phyloP scores from a whole-genome alignment of 129 eudicot genomes.

The Chrysanthemum lavandulifolium region DNA sequence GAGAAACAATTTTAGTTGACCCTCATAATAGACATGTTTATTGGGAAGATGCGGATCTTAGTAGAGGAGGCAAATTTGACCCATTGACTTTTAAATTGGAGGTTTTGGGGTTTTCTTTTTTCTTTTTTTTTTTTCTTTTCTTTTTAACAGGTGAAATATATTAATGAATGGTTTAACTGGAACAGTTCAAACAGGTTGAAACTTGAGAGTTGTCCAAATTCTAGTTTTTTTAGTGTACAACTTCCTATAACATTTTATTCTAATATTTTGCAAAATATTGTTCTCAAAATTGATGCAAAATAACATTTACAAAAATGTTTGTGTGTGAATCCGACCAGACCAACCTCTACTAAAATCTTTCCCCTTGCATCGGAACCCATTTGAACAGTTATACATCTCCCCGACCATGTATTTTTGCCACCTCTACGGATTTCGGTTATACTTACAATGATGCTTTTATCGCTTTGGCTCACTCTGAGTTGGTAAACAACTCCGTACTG shows the following conservation, averaged over 20 bases:
- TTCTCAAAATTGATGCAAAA: neutral
- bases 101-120: neutral
- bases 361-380: neutral
- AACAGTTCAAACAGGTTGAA: neutral
- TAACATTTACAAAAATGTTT: neutral
- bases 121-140: neutral
- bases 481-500: slow-evolving; percentile 96
- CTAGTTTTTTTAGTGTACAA: neutral
- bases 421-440: neutral
- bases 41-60: neutral
- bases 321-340: neutral
- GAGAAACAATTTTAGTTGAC: slow-evolving; percentile 7
- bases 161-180: neutral
- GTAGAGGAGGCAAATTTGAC: slow-evolving; percentile 11
- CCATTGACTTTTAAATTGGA: neutral
- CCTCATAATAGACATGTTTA: neutral
- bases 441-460: slow-evolving; percentile 78
- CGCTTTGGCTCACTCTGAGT: slow-evolving; percentile 63
- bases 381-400: neutral
- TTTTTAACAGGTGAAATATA: neutral
- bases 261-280: neutral
- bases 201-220: neutral
- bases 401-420: neutral
- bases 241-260: neutral
- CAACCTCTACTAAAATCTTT: neutral